phyloP scores from a whole-genome alignment of 306 rosid species.

The Acacia crassicarpa region DNA sequence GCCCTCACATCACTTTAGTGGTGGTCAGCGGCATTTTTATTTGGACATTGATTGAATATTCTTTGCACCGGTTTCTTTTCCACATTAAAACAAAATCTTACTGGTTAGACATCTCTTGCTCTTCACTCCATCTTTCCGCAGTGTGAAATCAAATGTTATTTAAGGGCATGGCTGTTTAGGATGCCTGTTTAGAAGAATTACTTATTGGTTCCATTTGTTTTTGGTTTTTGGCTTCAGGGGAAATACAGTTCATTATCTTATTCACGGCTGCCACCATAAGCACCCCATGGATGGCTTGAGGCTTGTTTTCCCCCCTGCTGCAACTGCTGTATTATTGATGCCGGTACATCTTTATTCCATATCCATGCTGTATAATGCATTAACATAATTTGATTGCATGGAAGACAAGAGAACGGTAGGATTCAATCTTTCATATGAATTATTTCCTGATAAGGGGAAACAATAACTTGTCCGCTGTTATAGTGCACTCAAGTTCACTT shows the following conservation, averaged over 20 bases:
- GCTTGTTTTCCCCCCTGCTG: conserved; percentile 95
- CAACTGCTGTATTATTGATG: conserved; percentile 67
- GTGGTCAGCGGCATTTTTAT: conserved; percentile 58
- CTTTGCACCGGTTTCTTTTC: conserved; percentile 87
- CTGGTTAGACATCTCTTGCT: conserved; percentile 59
- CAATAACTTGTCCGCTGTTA: neutral
- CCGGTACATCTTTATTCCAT: conserved; percentile 58
- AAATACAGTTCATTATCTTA: conserved; percentile 86
- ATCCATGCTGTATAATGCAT: conserved; percentile 14
- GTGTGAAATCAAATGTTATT: conserved; percentile 12
- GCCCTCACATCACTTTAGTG: conserved; percentile 52
- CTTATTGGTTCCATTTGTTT: conserved; percentile 6
- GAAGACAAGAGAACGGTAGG: neutral
- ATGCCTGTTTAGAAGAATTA: neutral
- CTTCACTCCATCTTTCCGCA: neutral
- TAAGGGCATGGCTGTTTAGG: conserved; percentile 13
- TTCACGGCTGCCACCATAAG: conserved; percentile 98
- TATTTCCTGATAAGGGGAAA: conserved; percentile 5
- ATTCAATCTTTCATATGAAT: conserved; percentile 6
- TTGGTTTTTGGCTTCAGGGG: conserved; percentile 53
- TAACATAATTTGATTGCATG: conserved; percentile 2
- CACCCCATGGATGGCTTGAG: conserved; percentile 98
- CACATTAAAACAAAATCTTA: conserved; percentile 88
- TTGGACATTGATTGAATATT: conserved; percentile 86
- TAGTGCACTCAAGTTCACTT: neutral